Base-by-base conservation (phyloP, 306 rosid species). In the Acmispon strigosus region DNA sequence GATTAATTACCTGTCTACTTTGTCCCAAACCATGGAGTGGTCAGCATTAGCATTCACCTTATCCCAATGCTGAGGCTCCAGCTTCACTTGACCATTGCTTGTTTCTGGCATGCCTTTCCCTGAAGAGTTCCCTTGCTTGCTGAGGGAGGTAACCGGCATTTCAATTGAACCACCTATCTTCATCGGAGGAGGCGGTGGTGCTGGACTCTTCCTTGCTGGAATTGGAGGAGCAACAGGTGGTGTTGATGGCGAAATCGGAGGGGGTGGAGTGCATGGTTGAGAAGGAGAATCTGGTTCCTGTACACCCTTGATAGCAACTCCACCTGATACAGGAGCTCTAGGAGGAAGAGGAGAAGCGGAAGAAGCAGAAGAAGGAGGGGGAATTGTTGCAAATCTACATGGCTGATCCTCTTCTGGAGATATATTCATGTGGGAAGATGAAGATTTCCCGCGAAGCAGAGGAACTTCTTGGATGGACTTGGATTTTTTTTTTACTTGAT, bases 1-100 rank as follows among this genome's bases (percentile, higher is more conserved):
- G n/a, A n/a, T n/a, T n/a, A n/a, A 71, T 76, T 83, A 95, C 99
- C 92, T 89, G 78, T 69, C 87, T 16, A 87, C 79, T 78, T 86
- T 95, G 81, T 95, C 96, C 99, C 99, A 95, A 24, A 95, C 97
- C 99, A 91, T 91, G 41, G 99, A 95, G 78, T 84, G 96, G 34
- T 89, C 87, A 20, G 81, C 61, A 72, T 88, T 82, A 16, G 89
- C 83, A 61, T 73, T 91, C 76, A 89, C 88, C 76, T 91, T 94
- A 67, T 95, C 99, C 97, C 99, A 87, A 74, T 91, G 97, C 75
- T 89, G 49, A 8, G 97, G 96, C 90, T 89, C 89, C 80, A 95
- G 36, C 64, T 89, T 89, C 10, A 91, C 90, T 39, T 54, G 81
- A 18, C 67, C 86, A 69, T 66, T 72, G 80, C 69, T 78, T 11